Evolutionary conservation across 1,284 basidiomycete genomes (phyloP).

Genomic region (Malassezia cuniculi): DNA sequence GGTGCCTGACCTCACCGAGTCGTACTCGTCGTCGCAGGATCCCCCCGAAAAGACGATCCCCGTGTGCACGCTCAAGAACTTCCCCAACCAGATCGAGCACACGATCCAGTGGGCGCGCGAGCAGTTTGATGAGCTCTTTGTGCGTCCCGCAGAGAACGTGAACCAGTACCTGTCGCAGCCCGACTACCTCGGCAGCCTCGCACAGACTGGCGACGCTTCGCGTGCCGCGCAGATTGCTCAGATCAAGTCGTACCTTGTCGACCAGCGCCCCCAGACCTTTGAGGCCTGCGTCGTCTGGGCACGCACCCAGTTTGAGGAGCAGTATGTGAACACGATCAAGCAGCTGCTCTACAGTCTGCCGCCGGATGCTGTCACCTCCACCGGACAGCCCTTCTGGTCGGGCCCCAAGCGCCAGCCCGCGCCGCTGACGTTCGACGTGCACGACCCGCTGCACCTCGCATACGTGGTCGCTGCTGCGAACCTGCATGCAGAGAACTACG

Average conservation of each 20-base stretch:
- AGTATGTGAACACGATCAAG: conserved; percentile 83
- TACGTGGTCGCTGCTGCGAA: conserved; percentile 91
- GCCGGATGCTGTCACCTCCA: conserved; percentile 74
- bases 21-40: conserved; percentile 95
- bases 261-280: conserved; percentile 81
- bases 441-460: conserved; percentile 67
- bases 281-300: conserved; percentile 98
- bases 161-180: conserved; percentile 95
- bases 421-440: conserved; percentile 62
- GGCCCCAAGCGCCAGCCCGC: conserved; percentile 98
- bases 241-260: conserved; percentile 79
- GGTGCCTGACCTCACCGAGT: conserved; percentile 87
- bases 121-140: conserved; percentile 83
- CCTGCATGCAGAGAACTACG: conserved; percentile 95
- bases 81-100: conserved; percentile 96
- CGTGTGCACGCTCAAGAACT: conserved; percentile 97
- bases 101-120: conserved; percentile 91
- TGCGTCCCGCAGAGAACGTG: conserved; percentile 84
- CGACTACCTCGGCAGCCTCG: conserved; percentile 85
- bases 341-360: conserved; percentile 89
- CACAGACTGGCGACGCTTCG: conserved; percentile 51
- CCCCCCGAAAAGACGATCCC: conserved; percentile 97
- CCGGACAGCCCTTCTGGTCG: conserved; percentile 63
- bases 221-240: conserved; percentile 60
- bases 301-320: conserved; percentile 83